Percentiles rank a stretch among this genome's conserved stretches.
These are phyloP conservation scores for Omphalea diandra DNA, from an alignment of 441 rosid species.

Conservation along the genomic window DNA sequence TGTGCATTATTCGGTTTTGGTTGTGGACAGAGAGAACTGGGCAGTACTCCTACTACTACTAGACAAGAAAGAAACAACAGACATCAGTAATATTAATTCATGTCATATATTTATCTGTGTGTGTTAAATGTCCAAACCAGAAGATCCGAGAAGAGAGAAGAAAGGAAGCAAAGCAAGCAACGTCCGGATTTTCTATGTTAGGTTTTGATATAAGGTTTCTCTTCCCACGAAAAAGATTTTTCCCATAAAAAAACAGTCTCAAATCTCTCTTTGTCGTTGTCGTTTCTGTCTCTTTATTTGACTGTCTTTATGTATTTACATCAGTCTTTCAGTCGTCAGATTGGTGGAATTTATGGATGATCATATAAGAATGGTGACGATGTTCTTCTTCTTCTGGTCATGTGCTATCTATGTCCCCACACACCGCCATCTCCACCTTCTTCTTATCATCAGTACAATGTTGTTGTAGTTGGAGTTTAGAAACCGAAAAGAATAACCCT, in stretches of 20 bases:
- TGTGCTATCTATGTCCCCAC: constrained; percentile 12
- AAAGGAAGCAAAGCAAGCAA: no score
- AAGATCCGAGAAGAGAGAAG: no score
- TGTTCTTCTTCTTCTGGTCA: constrained; percentile 29
- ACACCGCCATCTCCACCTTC: constrained; percentile 12
- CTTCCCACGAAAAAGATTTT: constrained; percentile 68
- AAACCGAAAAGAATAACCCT: no score
- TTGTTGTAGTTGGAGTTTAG: background rate
- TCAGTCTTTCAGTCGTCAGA: constrained; percentile 30
- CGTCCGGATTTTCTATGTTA: constrained; percentile 32
- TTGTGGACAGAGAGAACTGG: no score
- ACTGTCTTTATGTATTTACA: no score
- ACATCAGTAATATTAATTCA: no score
- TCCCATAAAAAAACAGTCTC: constrained; percentile 8
- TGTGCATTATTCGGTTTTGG: constrained; percentile 6
- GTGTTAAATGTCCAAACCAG: no score
- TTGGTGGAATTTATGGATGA: constrained; percentile 29
- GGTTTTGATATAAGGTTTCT: constrained; percentile 46
- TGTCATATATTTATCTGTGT: no score
- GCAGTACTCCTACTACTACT: no score
- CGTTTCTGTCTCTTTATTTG: background rate
- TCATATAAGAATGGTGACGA: constrained; percentile 35
- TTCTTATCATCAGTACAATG: constrained; percentile 7
- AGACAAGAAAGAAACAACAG: constrained; percentile 5
- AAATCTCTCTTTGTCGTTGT: constrained; percentile 10